Evolutionary conservation across 2,329 filamentous ascomycete genomes (phyloP), one percentile per base, ranked within the genome.

Genomic region (Aspergillus floridensis): DNA sequence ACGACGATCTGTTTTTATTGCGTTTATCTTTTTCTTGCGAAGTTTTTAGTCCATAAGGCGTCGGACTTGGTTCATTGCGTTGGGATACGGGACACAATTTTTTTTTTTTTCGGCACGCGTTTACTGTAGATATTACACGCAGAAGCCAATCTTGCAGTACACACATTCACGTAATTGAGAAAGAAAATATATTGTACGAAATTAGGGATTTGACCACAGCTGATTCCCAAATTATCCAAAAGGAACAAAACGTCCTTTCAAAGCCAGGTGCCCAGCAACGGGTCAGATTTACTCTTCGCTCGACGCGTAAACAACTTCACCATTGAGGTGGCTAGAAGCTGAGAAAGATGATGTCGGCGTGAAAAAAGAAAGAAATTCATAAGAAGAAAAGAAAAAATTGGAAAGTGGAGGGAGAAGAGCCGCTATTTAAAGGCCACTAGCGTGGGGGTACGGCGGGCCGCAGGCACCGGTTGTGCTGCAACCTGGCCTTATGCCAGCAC

Each of bases 181-280:
- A 48, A 21, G 31, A 26, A 26, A 38, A 26, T 29, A n/a, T n/a
- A 57, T 38, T 44, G 7, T 29, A 57, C 49, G 26, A 51, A 35
- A 16, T 12, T 35, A 29, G 53, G 55, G 59, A 60, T 76, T 85
- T 89, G 81, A 86, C 86, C 86, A 81, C 85, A 82, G 84, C 86
- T 89, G 86, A 89, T 89, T 89, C 86, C 86, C 82, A 83, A 80
- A 77, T 81, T 82, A 78, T 88, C 85, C 82, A 76, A 66, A 76
- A 82, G 80, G 77, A 80, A 83, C 83, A 76, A 76, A 84, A 87
- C 78, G 83, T 84, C 81, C 79, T 79, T 82, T 87, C 85, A 83
- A 86, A 82, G 78, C 78, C 83, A 82, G 86, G 86, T 84, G 86
- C 86, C 86, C 86, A 89, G 86, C 85, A 81, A 88, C 84, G 85